Conservation (phyloP, 306 rosid species). For the Acacia melanoxylon region DNA sequence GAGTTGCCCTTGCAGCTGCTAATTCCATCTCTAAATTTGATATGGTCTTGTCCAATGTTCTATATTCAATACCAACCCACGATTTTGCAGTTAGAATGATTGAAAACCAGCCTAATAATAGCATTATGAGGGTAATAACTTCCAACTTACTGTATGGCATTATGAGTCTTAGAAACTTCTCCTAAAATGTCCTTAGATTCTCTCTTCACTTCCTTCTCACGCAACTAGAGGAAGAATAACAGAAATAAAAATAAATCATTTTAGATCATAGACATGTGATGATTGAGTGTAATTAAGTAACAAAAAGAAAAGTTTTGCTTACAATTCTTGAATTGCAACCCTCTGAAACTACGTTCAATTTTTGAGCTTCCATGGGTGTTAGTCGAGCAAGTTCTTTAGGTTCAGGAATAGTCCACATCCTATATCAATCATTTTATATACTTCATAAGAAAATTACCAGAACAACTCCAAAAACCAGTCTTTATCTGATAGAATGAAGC, state of each 20-base stretch:
- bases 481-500: background rate
- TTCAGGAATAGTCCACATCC: slow-evolving; percentile 92
- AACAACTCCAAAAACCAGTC: background rate
- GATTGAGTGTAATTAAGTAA: background rate
- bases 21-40: slow-evolving; percentile 96
- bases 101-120: slow-evolving; percentile 12
- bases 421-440: slow-evolving; percentile 29
- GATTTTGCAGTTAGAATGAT: slow-evolving; percentile 9
- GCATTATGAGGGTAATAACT: slow-evolving; percentile 20
- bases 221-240: slow-evolving; percentile 56
- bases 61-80: slow-evolving; percentile 31
- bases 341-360: slow-evolving; percentile 67
- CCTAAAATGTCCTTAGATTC: slow-evolving; percentile 55
- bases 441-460: slow-evolving; percentile 28
- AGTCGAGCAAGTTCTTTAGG: slow-evolving; percentile 57
- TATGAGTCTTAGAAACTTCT: slow-evolving; percentile 69
- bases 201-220: slow-evolving; percentile 67
- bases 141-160: slow-evolving; percentile 70
- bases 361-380: slow-evolving; percentile 59
- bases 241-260: slow-evolving; percentile 6
- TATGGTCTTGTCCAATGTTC: slow-evolving; percentile 85
- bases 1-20: slow-evolving; percentile 86
- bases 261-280: slow-evolving; percentile 13
- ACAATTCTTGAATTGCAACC: slow-evolving; percentile 77
- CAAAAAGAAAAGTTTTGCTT: slow-evolving; percentile 37